Base-by-base conservation (phyloP, 2,329 filamentous ascomycete species). In the Hypoxylon sp. region DNA sequence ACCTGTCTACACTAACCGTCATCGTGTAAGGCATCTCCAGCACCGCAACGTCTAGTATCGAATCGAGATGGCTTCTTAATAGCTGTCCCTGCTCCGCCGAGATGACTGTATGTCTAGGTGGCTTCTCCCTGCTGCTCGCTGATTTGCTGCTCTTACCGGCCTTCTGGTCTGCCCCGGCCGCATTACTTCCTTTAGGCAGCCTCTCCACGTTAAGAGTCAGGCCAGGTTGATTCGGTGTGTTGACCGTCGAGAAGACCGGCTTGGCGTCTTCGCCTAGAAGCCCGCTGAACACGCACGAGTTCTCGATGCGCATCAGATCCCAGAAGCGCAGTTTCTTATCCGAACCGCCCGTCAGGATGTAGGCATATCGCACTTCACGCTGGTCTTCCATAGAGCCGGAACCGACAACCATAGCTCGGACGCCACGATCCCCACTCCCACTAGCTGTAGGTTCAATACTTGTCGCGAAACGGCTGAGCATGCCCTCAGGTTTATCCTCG, bases 311-410 rank as follows among this genome's bases (percentile, higher is more conserved):
- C 9, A 89, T 85, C 13, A 96, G 85, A 77, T 99, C 95, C 96
- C 96, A 99, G 81, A 97, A 98, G 9, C 96, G 90, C 17, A 99
- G 87, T 80, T 93, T 96, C 81, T 92, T 93, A 80, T 98, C 96
- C 10, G 92, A 92, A 0, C 95, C 95, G 17, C 91, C 94, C 0
- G 94, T 96, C 39, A 99, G 83, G 51, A 98, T 88, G 78, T 96
- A 98, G 0, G 93, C 91, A 74, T 94, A 90, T 63, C 92, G 91
- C 3, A 91, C 87, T 51, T 94, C 92, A 47, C 88, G 85, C 64
- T 90, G 89, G 54, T 92, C 90, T 55, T 94, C 90, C 24, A 89
- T 86, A 4, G 87, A 84, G 74, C 94, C 91, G 9, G 90, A 87
- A 5, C 92, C 93, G 9, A 92, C 88, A 0, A 90, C 84, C 81